Conservation (phyloP, 2,329 filamentous ascomycete genomes). For the Neopestalotiopsis rosae region DNA sequence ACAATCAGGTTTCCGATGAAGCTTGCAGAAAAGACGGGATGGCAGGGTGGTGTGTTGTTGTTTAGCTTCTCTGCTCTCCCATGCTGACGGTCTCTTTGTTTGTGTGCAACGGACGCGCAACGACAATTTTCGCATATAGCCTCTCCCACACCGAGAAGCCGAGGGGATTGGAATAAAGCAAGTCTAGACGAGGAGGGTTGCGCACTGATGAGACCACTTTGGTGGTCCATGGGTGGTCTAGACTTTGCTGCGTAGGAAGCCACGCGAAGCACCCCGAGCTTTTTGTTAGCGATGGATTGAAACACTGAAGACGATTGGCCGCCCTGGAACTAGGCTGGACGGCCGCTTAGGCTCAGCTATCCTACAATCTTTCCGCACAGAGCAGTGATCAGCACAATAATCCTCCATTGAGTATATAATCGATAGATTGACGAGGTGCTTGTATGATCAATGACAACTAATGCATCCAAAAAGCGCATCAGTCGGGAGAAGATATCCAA, state of each 20-base stretch:
- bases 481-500: too few relatives aligned
- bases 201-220: conserved; percentile 1
- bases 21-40: neutral
- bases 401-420: too few relatives aligned
- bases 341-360: neutral
- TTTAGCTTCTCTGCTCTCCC: neutral
- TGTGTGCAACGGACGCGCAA: too few relatives aligned
- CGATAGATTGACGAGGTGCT: too few relatives aligned
- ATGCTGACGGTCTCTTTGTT: too few relatives aligned
- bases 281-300: neutral
- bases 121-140: neutral
- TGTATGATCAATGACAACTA: too few relatives aligned
- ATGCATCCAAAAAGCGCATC: too few relatives aligned
- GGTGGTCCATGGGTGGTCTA: neutral
- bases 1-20: neutral
- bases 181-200: neutral
- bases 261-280: neutral
- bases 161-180: neutral
- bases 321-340: neutral
- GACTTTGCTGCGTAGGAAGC: neutral
- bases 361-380: neutral
- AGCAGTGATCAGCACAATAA: too few relatives aligned
- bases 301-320: neutral
- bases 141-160: neutral
- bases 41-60: neutral